phyloP scores from a whole-genome alignment of 306 rosid species.

The Cucurbita argyrosperma region DNA sequence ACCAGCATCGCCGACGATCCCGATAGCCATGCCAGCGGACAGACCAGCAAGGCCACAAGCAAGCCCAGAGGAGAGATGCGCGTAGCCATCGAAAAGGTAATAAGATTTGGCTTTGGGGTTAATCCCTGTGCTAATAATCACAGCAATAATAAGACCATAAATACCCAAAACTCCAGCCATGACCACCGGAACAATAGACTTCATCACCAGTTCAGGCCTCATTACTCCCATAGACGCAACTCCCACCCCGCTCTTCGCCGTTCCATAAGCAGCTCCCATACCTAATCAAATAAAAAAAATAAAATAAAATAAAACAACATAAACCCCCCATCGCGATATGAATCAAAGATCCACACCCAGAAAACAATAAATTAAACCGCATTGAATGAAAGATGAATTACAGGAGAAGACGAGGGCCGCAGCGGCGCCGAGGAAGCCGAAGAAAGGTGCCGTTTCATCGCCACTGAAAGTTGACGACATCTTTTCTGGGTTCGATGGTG shows the following conservation, averaged over 20 bases:
- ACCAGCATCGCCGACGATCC: conserved; percentile 54
- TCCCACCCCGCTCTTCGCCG: conserved; percentile 54
- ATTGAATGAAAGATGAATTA: not conserved
- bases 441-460: conserved; percentile 53
- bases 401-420: conserved; percentile 55
- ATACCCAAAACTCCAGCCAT: conserved; percentile 58
- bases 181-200: conserved; percentile 54
- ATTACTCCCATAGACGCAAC: conserved; percentile 60
- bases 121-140: conserved; percentile 46
- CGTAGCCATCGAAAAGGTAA: conserved; percentile 50
- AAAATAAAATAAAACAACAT: not conserved
- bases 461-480: conserved; percentile 34
- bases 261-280: conserved; percentile 58
- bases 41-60: conserved; percentile 54
- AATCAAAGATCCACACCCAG: not conserved
- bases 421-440: conserved; percentile 53
- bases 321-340: not conserved
- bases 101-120: conserved; percentile 54
- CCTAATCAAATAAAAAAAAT: conserved; percentile 14
- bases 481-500: not conserved
- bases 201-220: conserved; percentile 59
- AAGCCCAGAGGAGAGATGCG: conserved; percentile 51
- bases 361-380: not conserved
- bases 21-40: conserved; percentile 55
- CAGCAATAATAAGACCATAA: conserved; percentile 46